Conservation (phyloP, 78 protist species). For the Dictyostelium purpureum region DNA sequence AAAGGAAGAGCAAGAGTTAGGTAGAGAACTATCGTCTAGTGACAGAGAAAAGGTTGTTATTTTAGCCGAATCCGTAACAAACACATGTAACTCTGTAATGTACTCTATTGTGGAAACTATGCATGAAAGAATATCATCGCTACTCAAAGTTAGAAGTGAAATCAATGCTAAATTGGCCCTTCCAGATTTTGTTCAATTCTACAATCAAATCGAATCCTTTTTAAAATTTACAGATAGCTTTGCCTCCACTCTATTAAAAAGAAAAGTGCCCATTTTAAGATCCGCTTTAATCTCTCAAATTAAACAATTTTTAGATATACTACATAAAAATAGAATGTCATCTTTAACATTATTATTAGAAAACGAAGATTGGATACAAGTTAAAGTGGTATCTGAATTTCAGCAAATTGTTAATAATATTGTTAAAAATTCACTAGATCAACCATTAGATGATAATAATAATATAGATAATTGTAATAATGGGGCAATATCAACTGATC, state of each 20-base stretch:
- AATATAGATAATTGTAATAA: background rate
- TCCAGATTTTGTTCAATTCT: constrained; percentile 57
- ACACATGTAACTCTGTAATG: constrained; percentile 10
- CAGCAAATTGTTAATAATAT: constrained; percentile 27
- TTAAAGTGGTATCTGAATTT: constrained; percentile 49
- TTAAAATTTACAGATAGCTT: constrained; percentile 29
- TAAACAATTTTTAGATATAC: constrained; percentile 26
- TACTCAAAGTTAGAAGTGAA: constrained; percentile 59
- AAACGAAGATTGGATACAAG: constrained; percentile 70
- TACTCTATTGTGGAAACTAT: constrained; percentile 39
- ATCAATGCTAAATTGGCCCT: constrained; percentile 52
- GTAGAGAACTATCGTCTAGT: no score
- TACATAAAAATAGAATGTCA: constrained; percentile 48
- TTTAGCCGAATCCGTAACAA: constrained; percentile 8
- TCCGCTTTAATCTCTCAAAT: constrained; percentile 13
- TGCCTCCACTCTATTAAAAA: background rate
- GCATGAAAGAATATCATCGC: constrained; percentile 54
- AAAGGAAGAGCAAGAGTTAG: no score
- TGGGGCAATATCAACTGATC: background rate
- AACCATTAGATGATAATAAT: background rate
- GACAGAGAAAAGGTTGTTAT: no score
- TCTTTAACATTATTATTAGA: constrained; percentile 32
- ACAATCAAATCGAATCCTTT: constrained; percentile 49
- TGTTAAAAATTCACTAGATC: constrained; percentile 7
- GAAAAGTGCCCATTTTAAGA: constrained; percentile 10